Evolutionary conservation across 1,284 basidiomycete genomes (phyloP), one percentile per base, ranked within the genome.

Genomic region (Malassezia vespertilionis): DNA sequence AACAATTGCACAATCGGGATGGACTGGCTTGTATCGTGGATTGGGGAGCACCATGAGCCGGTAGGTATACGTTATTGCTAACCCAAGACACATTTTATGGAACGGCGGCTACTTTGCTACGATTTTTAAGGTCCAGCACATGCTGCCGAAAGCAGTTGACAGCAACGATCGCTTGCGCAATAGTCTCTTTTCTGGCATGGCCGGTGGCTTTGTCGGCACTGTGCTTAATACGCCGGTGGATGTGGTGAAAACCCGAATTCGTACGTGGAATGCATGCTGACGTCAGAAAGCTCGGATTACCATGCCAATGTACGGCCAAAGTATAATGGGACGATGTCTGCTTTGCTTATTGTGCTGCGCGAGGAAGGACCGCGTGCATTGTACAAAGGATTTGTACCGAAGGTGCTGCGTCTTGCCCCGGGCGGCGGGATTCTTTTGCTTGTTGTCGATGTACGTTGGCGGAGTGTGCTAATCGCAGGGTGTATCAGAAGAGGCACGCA

Each of bases 221-320:
- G 71, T 73, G 22, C 51, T 87, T 34, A 87, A 87, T 71, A 86
- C 84, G 11, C 85, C 83, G 75, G 81, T 81, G 53, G 71, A 90
- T 77, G 87, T 97, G 50, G 87, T 96, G 58, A 97, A 97, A 74
- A 90, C 87, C 18, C 82, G 93, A 45, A 89, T 97, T 44, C 88
- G 73, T 83, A 86, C 46, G 75, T 79, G 2, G 54, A 61, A 17
- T 53, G 49, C 22, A 45, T 56, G 24, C 23, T 34, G 20, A 18
- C n/a, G n/a, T n/a, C n/a, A n/a, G n/a, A 28, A 14, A 8, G 27
- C 27, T 7, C 27, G 14, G 27, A 14, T 8, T 7, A n/a, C 32
- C 14, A n/a, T n/a, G 43, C 59, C 4, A 27, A 77, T 76, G 40
- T 79, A 76, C 59, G 39, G 20, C 53, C 57, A 21, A 90, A 88